Evolutionary conservation across 2,329 filamentous ascomycete genomes (phyloP), one percentile per base, ranked within the genome.

Genomic region (Aspergillus hiratsukae): DNA sequence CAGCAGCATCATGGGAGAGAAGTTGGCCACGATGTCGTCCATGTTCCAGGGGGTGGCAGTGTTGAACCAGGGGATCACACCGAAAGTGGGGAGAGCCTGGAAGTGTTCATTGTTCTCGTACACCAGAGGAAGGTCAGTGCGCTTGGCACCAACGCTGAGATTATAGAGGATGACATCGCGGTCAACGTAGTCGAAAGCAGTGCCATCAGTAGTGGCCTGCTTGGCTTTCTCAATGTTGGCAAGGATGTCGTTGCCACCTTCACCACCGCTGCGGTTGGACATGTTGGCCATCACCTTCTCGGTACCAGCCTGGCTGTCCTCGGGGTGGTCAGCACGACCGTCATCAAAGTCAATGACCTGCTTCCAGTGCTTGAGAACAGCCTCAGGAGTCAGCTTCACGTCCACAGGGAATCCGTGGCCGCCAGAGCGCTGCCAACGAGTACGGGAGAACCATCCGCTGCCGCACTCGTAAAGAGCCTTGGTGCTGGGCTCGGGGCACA

Each of bases 1-100:
- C 25, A 99, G 88, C 51, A 99, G 86, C 91, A 97, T 97, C 91
- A 96, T 97, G 60, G 92, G 93, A 40, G 86, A 91, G 81, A 97
- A 99, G 82, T 97, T 96, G 73, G 92, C 91, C 28, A 97, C 88
- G 59, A 99, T 83, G 56, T 92, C 85, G 69, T 86, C 84, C 67
- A 94, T 83, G 74, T 81, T 86, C 80, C 89, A 97, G 28, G 93
- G 90, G 59, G 86, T 80, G 64, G 89, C 82, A 58, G 91, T 87
- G 77, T 88, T 88, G 79, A 97, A 97, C 67, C 87, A 89, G n/a
- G 94, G 94, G 67, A 99, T 87, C 60, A 97, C 94, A 72, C 92
- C 94, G 69, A 90, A 99, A n/a, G 91, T 95, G 53, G 94, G 94
- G 53, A 97, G 81, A 53, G 90, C 87, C 74, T 97, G 91, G 85